A percentile compares a stretch with the other conserved stretches of the same genome.
Evolutionary conservation across 2,329 filamentous ascomycete genomes (phyloP).

Genomic region (Epicoccum nigrum): DNA sequence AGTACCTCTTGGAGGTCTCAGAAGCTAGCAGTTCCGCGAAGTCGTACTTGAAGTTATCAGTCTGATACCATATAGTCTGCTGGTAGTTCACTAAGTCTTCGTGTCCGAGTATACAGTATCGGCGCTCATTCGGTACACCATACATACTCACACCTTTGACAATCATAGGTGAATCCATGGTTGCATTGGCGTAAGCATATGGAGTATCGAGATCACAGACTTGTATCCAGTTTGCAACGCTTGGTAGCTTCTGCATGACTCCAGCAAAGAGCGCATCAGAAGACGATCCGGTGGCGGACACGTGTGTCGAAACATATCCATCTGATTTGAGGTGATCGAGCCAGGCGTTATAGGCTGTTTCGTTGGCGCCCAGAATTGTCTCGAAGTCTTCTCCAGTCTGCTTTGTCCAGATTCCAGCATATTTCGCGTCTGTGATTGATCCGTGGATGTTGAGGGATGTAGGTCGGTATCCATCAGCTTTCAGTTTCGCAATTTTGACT

Average conservation of each 20-base stretch:
- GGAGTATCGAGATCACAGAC: conserved; percentile 20
- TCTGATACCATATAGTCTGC: conserved; percentile 24
- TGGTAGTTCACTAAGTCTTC: conserved; percentile 22
- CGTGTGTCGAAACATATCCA: conserved; percentile 29
- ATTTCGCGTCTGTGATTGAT: conserved; percentile 18
- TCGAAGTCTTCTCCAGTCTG: conserved; percentile 21
- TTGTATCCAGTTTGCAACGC: conserved; percentile 16
- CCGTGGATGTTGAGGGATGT: conserved; percentile 26
- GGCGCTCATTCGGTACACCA: conserved; percentile 19
- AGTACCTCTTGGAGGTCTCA: conserved; percentile 29
- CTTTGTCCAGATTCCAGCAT: conserved; percentile 29
- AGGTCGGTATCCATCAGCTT: conserved; percentile 23
- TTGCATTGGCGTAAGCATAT: conserved; percentile 10
- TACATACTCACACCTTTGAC: conserved; percentile 28
- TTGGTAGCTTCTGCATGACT: conserved; percentile 24
- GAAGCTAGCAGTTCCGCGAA: conserved; percentile 13
- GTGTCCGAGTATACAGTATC: conserved; percentile 29
- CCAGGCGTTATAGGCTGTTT: conserved; percentile 25
- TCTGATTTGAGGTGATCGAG: conserved; percentile 19
- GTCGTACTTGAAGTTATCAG: conserved; percentile 5
- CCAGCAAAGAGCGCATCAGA: conserved; percentile 27
- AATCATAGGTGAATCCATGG: conserved; percentile 9
- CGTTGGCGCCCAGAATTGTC: conserved; percentile 22
- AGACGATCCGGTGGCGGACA: conserved; percentile 28
- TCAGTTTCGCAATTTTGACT: conserved; percentile 15